Conservation (phyloP, 2,329 filamentous ascomycete species). For the Ophiognomonia clavigignenti-juglandacearum region DNA sequence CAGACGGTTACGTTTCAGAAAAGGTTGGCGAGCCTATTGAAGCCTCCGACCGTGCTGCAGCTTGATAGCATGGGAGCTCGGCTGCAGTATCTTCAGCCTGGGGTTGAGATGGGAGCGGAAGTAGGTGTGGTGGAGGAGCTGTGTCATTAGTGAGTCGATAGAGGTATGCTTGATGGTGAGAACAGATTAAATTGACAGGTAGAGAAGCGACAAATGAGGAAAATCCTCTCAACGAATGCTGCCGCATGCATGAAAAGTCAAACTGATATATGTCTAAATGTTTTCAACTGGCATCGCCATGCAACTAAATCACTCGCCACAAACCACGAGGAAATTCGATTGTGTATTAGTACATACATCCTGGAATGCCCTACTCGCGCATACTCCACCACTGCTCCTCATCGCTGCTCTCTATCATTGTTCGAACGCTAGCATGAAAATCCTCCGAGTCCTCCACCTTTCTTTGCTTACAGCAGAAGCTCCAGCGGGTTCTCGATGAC, state of each 20-base stretch:
- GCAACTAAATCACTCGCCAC: neutral
- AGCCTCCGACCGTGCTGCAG: too few species aligned
- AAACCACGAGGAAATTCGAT: constrained; percentile 7
- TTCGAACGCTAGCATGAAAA: constrained; percentile 25
- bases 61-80: too few species aligned
- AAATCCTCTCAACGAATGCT: too few species aligned
- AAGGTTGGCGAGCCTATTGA: too few species aligned
- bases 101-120: too few species aligned
- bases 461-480: constrained; percentile 67
- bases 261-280: neutral
- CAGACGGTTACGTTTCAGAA: too few species aligned
- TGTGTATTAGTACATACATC: constrained; percentile 17
- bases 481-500: constrained; percentile 95
- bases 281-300: neutral
- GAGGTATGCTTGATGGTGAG: too few species aligned
- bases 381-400: constrained; percentile 16
- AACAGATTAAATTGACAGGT: too few species aligned
- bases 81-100: too few species aligned
- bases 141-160: too few species aligned
- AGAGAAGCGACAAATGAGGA: too few species aligned
- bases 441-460: constrained; percentile 36
- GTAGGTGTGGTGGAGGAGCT: too few species aligned
- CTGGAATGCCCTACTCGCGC: constrained; percentile 6
- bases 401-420: constrained; percentile 23
- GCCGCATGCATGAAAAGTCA: neutral